A percentile compares a stretch with the other conserved stretches of the same genome.
Conservation (phyloP, 129 eudicot genomes). For the Pseudognaphalium luteoalbum region DNA sequence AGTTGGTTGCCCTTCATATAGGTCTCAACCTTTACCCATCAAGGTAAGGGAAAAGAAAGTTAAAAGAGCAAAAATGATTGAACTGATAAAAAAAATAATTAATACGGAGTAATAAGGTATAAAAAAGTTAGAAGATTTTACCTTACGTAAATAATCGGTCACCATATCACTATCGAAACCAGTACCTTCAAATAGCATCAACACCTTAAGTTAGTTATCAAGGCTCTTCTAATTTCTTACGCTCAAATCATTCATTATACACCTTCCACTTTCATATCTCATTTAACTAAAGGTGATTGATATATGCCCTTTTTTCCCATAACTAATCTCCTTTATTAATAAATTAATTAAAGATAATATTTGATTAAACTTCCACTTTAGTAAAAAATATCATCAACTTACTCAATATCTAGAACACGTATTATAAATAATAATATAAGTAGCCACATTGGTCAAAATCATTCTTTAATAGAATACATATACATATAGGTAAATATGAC, state of each 20-base stretch:
- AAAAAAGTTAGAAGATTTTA: background rate
- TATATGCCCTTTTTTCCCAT: conserved; percentile 9
- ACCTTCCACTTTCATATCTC: conserved; percentile 27
- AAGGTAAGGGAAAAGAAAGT: too few species aligned
- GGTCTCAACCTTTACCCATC: too few species aligned
- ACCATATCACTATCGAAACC: conserved; percentile 36
- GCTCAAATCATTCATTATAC: conserved; percentile 34
- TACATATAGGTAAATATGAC: background rate
- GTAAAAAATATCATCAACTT: background rate
- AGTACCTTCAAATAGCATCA: conserved; percentile 21
- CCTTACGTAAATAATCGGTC: conserved; percentile 42
- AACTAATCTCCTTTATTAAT: conserved; percentile 27
- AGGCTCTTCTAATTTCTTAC: conserved; percentile 32
- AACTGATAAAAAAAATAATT: too few species aligned
- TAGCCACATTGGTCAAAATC: background rate
- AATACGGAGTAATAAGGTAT: background rate
- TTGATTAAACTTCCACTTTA: conserved; percentile 12
- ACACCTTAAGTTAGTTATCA: conserved; percentile 27
- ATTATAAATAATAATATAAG: background rate
- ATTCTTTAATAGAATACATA: too few species aligned
- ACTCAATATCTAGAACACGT: background rate
- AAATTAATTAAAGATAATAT: background rate
- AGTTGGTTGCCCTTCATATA: too few species aligned
- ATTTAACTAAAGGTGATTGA: conserved; percentile 38
- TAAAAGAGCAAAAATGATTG: background rate